Evolutionary conservation across 352 stramenopile species (phyloP), one percentile per base, ranked within the genome.

Genomic region (Lagenidium giganteum): DNA sequence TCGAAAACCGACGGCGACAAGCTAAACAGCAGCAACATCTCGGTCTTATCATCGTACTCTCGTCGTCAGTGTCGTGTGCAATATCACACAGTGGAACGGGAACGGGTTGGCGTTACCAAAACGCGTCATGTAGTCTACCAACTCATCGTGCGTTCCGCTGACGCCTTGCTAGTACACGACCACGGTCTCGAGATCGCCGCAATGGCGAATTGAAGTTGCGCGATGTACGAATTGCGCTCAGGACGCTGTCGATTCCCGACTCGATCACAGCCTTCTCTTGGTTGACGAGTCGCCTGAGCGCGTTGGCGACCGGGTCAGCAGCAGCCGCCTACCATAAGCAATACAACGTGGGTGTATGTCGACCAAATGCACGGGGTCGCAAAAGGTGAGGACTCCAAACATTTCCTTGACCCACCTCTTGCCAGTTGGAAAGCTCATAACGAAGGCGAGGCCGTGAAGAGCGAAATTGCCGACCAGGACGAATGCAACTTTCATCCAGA

Each of bases 341-440:
- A 11, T 79, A 67, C 70, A 66, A 83, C 17, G 79, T 47, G 22
- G n/a, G n/a, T n/a, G n/a, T n/a, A n/a, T n/a, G n/a, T n/a, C n/a
- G n/a, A n/a, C n/a, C n/a, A n/a, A n/a, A n/a, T n/a, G n/a, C 9
- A 50, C 54, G 1, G 62, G 74, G 35, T 81, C 63, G 27, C 61
- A 71, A 27, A 81, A 81, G 0, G 61, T 73, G 23, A 80, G 46
- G 32, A 53, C 60, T 1, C 68, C 68, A 1, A 75, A 35, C 11
- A 46, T 31, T 31, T 72, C 71, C 32, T 80, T 75, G 28, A 74
- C 30, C 22, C 55, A 52, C 18, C 64, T 32, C 3, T n/a, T n/a
- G n/a, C n/a, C n/a, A n/a, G n/a, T n/a, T n/a, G n/a, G n/a, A n/a
- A n/a, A n/a, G n/a, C n/a, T n/a, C n/a, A n/a, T n/a, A n/a, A n/a